Evolutionary conservation across 108 stramenopile genomes (phyloP).

Genomic region (Fistulifera pelliculosa): DNA sequence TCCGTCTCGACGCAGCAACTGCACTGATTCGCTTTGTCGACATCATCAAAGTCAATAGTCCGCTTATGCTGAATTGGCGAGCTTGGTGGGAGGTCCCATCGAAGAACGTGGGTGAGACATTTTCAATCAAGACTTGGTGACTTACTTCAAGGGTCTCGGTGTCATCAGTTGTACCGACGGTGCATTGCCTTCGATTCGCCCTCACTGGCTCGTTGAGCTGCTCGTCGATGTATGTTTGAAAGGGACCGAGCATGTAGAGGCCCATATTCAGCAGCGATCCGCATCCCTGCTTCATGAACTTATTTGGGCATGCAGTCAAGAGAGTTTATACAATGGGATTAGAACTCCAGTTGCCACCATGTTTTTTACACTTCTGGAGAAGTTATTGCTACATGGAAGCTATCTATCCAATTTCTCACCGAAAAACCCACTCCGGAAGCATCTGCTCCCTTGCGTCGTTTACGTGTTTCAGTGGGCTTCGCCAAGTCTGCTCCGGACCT

Average conservation of each 20-base stretch:
- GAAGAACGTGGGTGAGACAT: conserved; percentile 5
- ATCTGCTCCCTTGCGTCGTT: conserved; percentile 66
- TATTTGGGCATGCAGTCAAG: conserved; percentile 65
- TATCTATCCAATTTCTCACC: conserved; percentile 64
- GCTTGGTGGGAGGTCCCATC: conserved; percentile 15
- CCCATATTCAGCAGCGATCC: conserved; percentile 70
- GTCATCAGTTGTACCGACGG: conserved; percentile 8
- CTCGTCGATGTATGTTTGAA: conserved; percentile 68
- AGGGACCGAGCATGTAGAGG: conserved; percentile 74
- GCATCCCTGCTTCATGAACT: conserved; percentile 71
- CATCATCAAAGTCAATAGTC: conserved; percentile 58
- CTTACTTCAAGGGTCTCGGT: conserved; percentile 20
- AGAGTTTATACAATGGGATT: conserved; percentile 45
- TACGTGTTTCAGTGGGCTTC: conserved; percentile 79
- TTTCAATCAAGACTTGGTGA: conserved; percentile 25
- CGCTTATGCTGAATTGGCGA: conserved; percentile 59
- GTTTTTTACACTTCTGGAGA: conserved; percentile 62
- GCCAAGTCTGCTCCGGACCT: conserved; percentile 55
- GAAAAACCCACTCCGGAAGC: conserved; percentile 68
- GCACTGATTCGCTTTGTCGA: conserved; percentile 76
- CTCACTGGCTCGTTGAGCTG: conserved; percentile 78
- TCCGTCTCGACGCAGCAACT: conserved; percentile 77
- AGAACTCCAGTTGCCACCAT: conserved; percentile 58
- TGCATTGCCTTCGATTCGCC: conserved; percentile 22
- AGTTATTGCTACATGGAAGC: conserved; percentile 44